Base-by-base conservation (phyloP, 768 basidiomycete genomes). In the Amanita pallidorosea region DNA sequence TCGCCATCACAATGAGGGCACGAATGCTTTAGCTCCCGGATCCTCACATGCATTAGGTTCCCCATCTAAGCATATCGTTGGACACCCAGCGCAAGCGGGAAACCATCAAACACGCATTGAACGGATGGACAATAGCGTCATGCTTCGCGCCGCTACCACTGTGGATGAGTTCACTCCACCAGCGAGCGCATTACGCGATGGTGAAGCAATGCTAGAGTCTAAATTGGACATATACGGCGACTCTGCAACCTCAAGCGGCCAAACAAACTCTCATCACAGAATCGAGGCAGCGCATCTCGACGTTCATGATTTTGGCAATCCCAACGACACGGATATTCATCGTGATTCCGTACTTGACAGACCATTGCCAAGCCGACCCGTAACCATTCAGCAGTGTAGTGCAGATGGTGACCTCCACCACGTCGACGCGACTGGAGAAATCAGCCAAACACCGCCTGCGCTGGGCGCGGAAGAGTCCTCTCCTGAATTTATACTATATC, bases 401-500 rank as follows among this genome's bases (percentile, higher is more conserved):
- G 49, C 42, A n/a, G 53, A 18, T 23, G 58, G 51, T 37, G 55
- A 55, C 1, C 54, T 56, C 25, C 59, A 56, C 25, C 59, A 56
- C 27, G 54, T 58, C 8, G 34, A 56, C 37, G 51, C 54, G 17
- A 20, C 27, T 35, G 47, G 36, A 49, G 40, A 49, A 44, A 37
- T 18, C 43, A 45, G 33, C n/a, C 38, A 33, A 31, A 33, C 35
- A 45, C 25, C 45, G 34, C 49, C 35, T 47, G 25, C 18, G 36
- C 34, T 42, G 60, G 53, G 52, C 55, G 55, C 51, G 52, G 50
- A 51, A 40, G 29, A 45, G 53, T 51, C 62, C 34, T 59, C 63
- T 53, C 62, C 65, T 57, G 65, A 66, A 53, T 52, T 60, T 55
- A 61, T 61, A 35, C 57, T 65, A 55, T 65, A 61, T 58, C 67